Evolutionary conservation across 768 basidiomycete species (phyloP).

Genomic region (Glaciozyma martinii): DNA sequence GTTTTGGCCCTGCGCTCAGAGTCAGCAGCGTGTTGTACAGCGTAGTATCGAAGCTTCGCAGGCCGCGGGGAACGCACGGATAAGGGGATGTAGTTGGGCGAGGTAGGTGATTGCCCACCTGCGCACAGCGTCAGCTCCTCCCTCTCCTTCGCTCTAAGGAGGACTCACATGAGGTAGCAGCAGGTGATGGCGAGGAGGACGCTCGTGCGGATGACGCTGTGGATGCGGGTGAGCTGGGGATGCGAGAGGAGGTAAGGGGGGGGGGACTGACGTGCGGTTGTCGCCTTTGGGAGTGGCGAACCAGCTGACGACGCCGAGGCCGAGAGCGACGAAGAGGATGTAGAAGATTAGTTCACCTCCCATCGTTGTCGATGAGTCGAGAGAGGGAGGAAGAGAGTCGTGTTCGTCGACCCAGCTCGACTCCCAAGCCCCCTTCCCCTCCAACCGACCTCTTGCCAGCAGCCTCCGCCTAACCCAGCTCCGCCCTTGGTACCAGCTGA

Average conservation of each 20-base stretch:
- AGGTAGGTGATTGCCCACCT: constrained; percentile 91
- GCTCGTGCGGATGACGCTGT: constrained; percentile 71
- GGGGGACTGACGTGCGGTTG: constrained; percentile 67
- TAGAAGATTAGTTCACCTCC: neutral
- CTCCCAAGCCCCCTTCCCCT: no score
- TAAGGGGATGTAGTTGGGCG: constrained; percentile 83
- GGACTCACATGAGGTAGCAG: constrained; percentile 67
- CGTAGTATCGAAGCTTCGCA: no score
- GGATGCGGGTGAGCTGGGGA: neutral
- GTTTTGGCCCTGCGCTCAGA: neutral
- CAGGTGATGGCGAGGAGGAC: constrained; percentile 66
- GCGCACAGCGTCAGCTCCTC: neutral
- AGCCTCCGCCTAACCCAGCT: no score
- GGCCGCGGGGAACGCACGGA: constrained; percentile 53
- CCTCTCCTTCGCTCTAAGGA: neutral
- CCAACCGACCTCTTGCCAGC: no score
- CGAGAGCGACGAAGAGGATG: constrained; percentile 43
- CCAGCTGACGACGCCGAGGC: constrained; percentile 55
- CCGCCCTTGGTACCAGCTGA: no score
- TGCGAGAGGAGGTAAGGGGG: neutral
- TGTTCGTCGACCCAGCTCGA: no score
- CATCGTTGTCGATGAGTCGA: neutral
- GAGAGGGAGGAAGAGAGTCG: no score
- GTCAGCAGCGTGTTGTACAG: neutral
- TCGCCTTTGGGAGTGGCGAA: constrained; percentile 74